Evolutionary conservation across 2,329 filamentous ascomycete genomes (phyloP).

Genomic region (Tolypocladium tropicale): DNA sequence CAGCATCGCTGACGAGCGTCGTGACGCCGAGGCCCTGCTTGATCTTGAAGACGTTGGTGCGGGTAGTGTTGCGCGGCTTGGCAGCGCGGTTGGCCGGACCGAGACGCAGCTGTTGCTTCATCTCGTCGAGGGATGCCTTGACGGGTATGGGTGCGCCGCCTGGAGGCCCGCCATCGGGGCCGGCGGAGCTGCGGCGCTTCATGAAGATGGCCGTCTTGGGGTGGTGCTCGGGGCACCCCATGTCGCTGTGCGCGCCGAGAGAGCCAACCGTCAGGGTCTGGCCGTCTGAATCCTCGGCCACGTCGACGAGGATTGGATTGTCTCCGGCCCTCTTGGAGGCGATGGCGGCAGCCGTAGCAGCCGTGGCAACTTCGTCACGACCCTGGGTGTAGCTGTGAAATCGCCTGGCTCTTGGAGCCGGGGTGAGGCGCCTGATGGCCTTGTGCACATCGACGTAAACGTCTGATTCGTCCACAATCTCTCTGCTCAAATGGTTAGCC

Average conservation of each 20-base stretch:
- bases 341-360: slow-evolving; percentile 19
- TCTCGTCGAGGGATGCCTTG: slow-evolving; percentile 51
- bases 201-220: slow-evolving; percentile 47
- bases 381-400: slow-evolving; percentile 16
- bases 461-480: slow-evolving; percentile 98
- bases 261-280: slow-evolving; percentile 21
- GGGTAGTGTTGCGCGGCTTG: slow-evolving; percentile 46
- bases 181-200: slow-evolving; percentile 46
- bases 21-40: slow-evolving; percentile 33
- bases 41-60: slow-evolving; percentile 55
- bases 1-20: slow-evolving; percentile 3
- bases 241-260: slow-evolving; percentile 25
- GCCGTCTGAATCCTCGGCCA: slow-evolving; percentile 31
- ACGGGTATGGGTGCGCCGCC: slow-evolving; percentile 37
- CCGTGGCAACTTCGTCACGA: neutral
- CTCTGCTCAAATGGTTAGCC: slow-evolving; percentile 40
- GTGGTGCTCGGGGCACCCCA: slow-evolving; percentile 27
- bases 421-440: slow-evolving; percentile 80
- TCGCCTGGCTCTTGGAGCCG: slow-evolving; percentile 66
- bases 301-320: slow-evolving; percentile 20
- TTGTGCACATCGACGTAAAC: slow-evolving; percentile 98
- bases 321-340: slow-evolving; percentile 20
- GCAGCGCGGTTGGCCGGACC: slow-evolving; percentile 58
- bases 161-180: slow-evolving; percentile 40
- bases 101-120: slow-evolving; percentile 53